Conservation (phyloP, 2,329 filamentous ascomycete genomes). For the Ciborinia camelliae region DNA sequence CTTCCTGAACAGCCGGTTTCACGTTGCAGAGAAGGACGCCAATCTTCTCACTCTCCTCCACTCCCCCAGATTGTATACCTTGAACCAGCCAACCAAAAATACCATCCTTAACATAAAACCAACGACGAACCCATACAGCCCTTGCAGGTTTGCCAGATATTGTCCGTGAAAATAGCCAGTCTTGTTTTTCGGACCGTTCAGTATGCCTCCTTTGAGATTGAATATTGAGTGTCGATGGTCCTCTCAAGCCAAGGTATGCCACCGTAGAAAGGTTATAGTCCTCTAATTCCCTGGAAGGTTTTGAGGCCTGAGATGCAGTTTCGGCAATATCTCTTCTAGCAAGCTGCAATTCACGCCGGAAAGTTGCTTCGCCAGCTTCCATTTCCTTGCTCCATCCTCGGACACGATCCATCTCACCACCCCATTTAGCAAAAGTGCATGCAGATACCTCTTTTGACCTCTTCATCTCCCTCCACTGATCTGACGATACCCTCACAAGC, state of each 20-base stretch:
- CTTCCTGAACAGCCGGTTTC: slow-evolving; percentile 85
- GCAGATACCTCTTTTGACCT: slow-evolving; percentile 62
- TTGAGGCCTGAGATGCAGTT: slow-evolving; percentile 62
- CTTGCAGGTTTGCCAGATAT: slow-evolving; percentile 84
- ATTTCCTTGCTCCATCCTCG: slow-evolving; percentile 92
- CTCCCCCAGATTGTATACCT: slow-evolving; percentile 72
- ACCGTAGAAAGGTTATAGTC: slow-evolving; percentile 90
- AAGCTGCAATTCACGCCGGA: slow-evolving; percentile 74
- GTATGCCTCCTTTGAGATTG: slow-evolving; percentile 50
- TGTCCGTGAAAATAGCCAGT: slow-evolving; percentile 84
- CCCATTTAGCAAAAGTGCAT: slow-evolving; percentile 62
- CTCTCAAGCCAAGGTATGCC: slow-evolving; percentile 71
- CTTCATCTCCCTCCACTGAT: slow-evolving; percentile 86
- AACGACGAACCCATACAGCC: slow-evolving; percentile 84
- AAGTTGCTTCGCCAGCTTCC: slow-evolving; percentile 81
- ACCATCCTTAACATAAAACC: slow-evolving; percentile 94
- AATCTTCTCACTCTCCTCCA: slow-evolving; percentile 94
- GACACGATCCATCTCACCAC: slow-evolving; percentile 82
- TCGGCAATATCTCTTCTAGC: slow-evolving; percentile 82
- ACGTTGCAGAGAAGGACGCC: slow-evolving; percentile 92
- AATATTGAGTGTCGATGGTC: slow-evolving; percentile 55
- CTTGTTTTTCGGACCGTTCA: slow-evolving; percentile 71
- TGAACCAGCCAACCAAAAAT: slow-evolving; percentile 95
- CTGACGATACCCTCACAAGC: slow-evolving; percentile 77
- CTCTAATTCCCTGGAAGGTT: slow-evolving; percentile 87